phyloP scores from a whole-genome alignment of 192 early-diverging fungal genomes.

The Pilobolus umbonatus region DNA sequence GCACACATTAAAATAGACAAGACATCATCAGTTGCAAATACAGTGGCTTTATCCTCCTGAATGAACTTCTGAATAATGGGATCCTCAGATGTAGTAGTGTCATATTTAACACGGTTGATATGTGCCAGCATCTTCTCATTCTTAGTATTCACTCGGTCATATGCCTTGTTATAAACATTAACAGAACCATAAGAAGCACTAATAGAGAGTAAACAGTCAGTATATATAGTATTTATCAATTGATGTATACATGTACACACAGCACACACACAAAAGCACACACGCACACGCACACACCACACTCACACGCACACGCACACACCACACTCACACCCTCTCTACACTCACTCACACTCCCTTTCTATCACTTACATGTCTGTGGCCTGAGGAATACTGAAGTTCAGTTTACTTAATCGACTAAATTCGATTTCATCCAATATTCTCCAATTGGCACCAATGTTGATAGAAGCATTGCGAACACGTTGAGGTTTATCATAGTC shows the following conservation, averaged over 20 bases:
- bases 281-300: no score
- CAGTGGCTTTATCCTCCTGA: conserved; percentile 46
- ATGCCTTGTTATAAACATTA: conserved; percentile 73
- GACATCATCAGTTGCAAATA: conserved; percentile 90
- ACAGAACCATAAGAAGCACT: conserved; percentile 73
- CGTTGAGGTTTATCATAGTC: conserved; percentile 61
- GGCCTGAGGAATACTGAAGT: conserved; percentile 72
- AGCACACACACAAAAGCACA: no score
- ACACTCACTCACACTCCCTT: background rate
- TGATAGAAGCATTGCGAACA: conserved; percentile 81
- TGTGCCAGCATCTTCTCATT: conserved; percentile 68
- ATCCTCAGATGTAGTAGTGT: conserved; percentile 84
- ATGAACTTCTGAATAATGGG: conserved; percentile 64
- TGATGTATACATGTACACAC: background rate
- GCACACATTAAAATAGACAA: conserved; percentile 91
- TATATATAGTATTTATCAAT: no score
- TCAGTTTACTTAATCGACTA: conserved; percentile 75
- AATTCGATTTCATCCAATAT: conserved; percentile 96
- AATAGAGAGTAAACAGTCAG: conserved; percentile 11
- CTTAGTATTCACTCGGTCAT: conserved; percentile 82
- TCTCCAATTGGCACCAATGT: conserved; percentile 85
- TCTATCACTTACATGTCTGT: conserved; percentile 64
- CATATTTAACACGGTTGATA: conserved; percentile 62
- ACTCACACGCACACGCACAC: background rate
- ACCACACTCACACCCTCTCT: background rate